These are phyloP conservation scores for Penicillium oxalicum DNA, from an alignment of 2,329 filamentous ascomycete genomes.

Conservation along the genomic window DNA sequence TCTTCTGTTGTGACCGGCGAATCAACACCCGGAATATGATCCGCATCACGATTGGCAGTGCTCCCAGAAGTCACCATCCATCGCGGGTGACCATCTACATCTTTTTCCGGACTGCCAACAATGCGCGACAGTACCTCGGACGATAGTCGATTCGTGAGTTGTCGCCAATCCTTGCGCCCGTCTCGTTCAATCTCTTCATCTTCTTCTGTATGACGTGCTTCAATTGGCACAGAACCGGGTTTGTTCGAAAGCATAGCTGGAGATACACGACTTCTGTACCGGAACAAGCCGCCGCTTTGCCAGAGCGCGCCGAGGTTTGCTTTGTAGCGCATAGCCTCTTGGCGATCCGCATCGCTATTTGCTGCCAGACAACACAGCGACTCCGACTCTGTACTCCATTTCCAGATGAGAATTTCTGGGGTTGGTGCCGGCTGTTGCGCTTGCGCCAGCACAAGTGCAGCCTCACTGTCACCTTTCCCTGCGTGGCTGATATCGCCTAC, in stretches of 20 bases:
- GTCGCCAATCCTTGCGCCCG: slow-evolving; percentile 49
- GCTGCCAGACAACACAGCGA: slow-evolving; percentile 29
- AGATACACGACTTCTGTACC: slow-evolving; percentile 36
- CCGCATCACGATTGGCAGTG: slow-evolving; percentile 50
- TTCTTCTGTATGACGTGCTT: slow-evolving; percentile 13
- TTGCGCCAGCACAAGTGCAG: slow-evolving; percentile 11
- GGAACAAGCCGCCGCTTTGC: slow-evolving; percentile 44
- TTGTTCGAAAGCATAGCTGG: slow-evolving; percentile 44
- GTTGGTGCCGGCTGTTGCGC: slow-evolving; percentile 16
- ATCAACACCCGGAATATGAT: slow-evolving; percentile 56
- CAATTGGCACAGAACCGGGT: not conserved
- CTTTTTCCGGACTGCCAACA: slow-evolving; percentile 35
- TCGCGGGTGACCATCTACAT: slow-evolving; percentile 37
- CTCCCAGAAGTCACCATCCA: slow-evolving; percentile 56
- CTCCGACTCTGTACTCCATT: slow-evolving; percentile 46
- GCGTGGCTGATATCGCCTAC: slow-evolving; percentile 36
- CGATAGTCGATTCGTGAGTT: slow-evolving; percentile 48
- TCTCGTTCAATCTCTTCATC: slow-evolving; percentile 29
- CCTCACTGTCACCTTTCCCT: slow-evolving; percentile 10
- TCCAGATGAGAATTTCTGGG: slow-evolving; percentile 48
- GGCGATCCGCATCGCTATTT: slow-evolving; percentile 33
- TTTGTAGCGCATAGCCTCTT: slow-evolving; percentile 48
- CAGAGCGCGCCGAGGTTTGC: slow-evolving; percentile 53
- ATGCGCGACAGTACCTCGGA: slow-evolving; percentile 47
- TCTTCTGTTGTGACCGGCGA: slow-evolving; percentile 13